These are phyloP conservation scores for Citropsis articulata DNA, from an alignment of 345 rosid genomes.

Conservation along the genomic window DNA sequence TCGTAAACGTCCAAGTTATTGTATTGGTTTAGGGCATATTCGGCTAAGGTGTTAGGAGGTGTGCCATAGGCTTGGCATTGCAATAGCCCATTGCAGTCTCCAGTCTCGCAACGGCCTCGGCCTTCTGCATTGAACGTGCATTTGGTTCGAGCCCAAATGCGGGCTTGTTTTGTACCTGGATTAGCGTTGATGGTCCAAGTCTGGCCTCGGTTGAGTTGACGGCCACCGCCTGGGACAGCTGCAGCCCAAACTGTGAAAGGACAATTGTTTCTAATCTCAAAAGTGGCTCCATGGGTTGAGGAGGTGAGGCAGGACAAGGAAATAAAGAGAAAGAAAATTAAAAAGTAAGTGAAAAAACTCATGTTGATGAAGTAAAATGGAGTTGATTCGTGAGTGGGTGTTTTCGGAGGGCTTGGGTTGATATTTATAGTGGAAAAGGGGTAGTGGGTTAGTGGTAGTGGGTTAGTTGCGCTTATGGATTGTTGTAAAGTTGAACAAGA, in stretches of 20 bases:
- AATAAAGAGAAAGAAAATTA: neutral
- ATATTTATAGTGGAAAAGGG: too few species aligned
- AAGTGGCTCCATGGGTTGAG: neutral
- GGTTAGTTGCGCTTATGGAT: neutral
- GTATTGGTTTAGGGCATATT: constrained; percentile 56
- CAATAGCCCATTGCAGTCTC: constrained; percentile 51
- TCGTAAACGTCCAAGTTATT: constrained; percentile 39
- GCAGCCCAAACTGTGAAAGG: constrained; percentile 6
- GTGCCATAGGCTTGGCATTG: constrained; percentile 47
- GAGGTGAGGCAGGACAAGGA: neutral
- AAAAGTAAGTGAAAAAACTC: neutral
- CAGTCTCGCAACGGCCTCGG: constrained; percentile 40
- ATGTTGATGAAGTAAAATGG: neutral
- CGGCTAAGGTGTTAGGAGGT: constrained; percentile 37
- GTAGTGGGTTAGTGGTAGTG: neutral
- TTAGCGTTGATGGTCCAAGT: neutral
- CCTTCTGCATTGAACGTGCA: constrained; percentile 3
- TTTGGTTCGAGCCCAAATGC: constrained; percentile 5
- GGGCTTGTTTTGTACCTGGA: neutral
- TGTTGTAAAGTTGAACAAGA: too few species aligned
- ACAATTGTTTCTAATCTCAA: neutral
- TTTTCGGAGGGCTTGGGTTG: too few species aligned
- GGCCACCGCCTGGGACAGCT: constrained; percentile 3
- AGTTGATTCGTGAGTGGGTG: neutral
- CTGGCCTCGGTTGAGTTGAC: neutral